Percentiles rank a stretch among this genome's conserved stretches.
These are phyloP conservation scores for Pestalotiopsis sp. DNA, from an alignment of 2,329 filamentous ascomycete genomes.

Conservation along the genomic window DNA sequence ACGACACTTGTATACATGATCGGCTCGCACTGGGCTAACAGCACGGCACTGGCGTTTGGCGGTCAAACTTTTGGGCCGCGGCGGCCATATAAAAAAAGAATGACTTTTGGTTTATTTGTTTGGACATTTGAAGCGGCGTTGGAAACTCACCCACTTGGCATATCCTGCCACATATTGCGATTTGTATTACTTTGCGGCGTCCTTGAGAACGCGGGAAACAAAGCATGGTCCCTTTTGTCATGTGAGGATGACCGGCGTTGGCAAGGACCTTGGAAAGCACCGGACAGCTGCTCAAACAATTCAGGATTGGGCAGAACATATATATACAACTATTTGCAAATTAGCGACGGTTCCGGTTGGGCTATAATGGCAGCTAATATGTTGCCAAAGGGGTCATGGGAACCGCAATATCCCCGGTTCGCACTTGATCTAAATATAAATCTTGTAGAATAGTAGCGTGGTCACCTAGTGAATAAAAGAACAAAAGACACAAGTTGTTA, in stretches of 20 bases:
- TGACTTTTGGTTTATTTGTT: not conserved
- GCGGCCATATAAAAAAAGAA: conserved; percentile 1
- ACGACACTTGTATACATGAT: conserved; percentile 14
- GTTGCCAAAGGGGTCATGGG: not conserved
- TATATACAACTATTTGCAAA: not conserved
- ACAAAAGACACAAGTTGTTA: not conserved
- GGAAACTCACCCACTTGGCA: conserved; percentile 10
- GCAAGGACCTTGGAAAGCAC: not conserved
- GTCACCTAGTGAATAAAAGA: not conserved
- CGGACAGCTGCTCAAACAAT: not conserved
- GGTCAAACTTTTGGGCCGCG: not conserved
- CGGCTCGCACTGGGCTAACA: not conserved
- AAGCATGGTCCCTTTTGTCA: conserved; percentile 3
- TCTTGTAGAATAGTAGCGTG: not conserved
- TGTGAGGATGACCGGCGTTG: not conserved
- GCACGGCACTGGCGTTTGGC: conserved; percentile 11
- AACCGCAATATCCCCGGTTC: not conserved
- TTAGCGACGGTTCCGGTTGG: not conserved
- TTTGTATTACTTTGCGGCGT: not conserved
- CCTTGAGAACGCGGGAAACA: not conserved
- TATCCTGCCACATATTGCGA: conserved; percentile 5
- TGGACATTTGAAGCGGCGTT: conserved; percentile 7
- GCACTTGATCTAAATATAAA: not conserved
- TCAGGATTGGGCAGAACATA: not conserved
- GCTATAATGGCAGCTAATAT: not conserved